Evolutionary conservation across 129 eudicot genomes (phyloP).

Genomic region (Ambrosia trifida): DNA sequence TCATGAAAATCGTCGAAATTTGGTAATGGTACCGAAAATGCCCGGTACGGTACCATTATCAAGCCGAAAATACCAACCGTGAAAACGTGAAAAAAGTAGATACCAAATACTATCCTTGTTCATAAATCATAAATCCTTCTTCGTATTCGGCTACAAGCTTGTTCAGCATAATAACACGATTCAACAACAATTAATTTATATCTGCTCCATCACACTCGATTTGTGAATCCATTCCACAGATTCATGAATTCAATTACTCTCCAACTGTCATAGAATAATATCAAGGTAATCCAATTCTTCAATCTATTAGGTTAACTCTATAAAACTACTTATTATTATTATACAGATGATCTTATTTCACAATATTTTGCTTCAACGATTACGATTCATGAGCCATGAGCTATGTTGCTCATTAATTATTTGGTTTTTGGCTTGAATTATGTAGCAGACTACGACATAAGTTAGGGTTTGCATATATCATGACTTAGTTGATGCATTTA

Average conservation of each 20-base stretch:
- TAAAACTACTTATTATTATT: neutral
- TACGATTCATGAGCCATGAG: too few species aligned
- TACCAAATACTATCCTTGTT: too few species aligned
- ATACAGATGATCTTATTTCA: conserved; percentile 8
- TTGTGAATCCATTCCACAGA: conserved; percentile 2
- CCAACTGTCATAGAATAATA: conserved; percentile 18
- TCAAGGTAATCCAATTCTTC: conserved; percentile 20
- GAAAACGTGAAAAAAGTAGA: too few species aligned
- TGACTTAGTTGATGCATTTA: neutral
- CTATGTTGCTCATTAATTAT: neutral
- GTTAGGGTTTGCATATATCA: conserved; percentile 14
- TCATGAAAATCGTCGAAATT: too few species aligned
- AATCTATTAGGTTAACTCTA: neutral
- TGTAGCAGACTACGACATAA: neutral
- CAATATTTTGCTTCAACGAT: neutral
- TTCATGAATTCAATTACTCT: conserved; percentile 15
- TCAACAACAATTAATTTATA: neutral
- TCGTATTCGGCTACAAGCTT: conserved; percentile 4
- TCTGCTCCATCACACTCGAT: neutral
- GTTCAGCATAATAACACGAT: conserved; percentile 20
- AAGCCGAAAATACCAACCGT: too few species aligned
- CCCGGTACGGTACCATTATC: too few species aligned
- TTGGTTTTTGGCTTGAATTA: neutral
- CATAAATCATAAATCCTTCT: conserved; percentile 22
- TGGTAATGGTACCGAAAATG: too few species aligned